Evolutionary conservation across 345 rosid species (phyloP).

Genomic region (Populus euphratica): DNA sequence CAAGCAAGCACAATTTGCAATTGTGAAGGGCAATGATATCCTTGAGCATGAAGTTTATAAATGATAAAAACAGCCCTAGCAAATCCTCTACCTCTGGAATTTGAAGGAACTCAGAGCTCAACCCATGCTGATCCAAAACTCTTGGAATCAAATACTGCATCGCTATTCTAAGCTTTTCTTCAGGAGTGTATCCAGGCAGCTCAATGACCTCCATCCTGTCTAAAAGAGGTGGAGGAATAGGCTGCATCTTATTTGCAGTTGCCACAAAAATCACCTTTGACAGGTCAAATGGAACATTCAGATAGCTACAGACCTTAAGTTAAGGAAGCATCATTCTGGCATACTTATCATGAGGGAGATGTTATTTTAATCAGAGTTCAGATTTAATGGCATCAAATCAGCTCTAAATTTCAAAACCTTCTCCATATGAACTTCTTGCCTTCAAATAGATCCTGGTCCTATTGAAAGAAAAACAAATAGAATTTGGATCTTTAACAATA

Average conservation of each 20-base stretch:
- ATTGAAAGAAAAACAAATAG: not conserved
- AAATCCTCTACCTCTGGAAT: conserved; percentile 76
- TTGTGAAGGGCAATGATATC: not conserved
- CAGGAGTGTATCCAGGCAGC: conserved; percentile 94
- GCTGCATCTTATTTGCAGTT: conserved; percentile 91
- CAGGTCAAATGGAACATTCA: conserved; percentile 96
- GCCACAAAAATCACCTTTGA: conserved; percentile 93
- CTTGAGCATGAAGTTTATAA: not conserved
- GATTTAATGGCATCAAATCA: conserved; percentile 6
- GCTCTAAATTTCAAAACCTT: conserved; percentile 4
- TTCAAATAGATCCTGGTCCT: not conserved
- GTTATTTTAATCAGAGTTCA: not conserved
- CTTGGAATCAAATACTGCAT: conserved; percentile 91
- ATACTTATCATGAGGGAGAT: conserved; percentile 5
- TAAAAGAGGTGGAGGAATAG: conserved; percentile 89
- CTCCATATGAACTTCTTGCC: conserved; percentile 8
- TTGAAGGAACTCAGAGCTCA: conserved; percentile 78
- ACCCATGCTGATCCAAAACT: conserved; percentile 92
- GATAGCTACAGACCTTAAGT: conserved; percentile 58
- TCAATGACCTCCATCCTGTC: conserved; percentile 99
- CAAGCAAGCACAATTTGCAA: not conserved
- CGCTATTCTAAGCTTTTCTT: conserved; percentile 92
- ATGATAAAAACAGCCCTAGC: not conserved
- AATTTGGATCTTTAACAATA: not conserved
- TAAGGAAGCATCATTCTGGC: conserved; percentile 42